Evolutionary conservation across 345 rosid genomes (phyloP), one percentile per base, ranked within the genome.

Genomic region (Durio zibethinus): DNA sequence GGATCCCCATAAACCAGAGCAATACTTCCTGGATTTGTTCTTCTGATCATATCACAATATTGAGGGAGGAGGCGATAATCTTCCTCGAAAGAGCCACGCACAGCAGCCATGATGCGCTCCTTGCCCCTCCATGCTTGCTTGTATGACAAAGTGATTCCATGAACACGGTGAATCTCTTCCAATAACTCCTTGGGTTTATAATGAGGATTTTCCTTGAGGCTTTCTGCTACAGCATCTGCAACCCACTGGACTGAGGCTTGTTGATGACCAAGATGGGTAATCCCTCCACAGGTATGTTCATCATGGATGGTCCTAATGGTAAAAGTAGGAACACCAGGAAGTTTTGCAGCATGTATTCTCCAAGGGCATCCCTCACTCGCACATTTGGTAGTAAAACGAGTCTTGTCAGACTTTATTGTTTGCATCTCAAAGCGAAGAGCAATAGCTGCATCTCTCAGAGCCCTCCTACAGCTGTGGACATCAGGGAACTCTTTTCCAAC

Each of bases 51-150:
- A 62, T 91, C 88, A 83, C 99, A 95, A 29, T 91, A 95, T 69
- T 77, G 94, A 4, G 98, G 97, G 83, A 95, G 99, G 79, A 95
- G 83, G 71, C 92, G 82, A 81, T 90, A 90, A 14, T 94, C 98
- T 82, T 95, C 98, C 85, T 93, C 99, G n/a, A 93, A 93, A 56
- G 94, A 83, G 5, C 97, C 93, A 48, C 94, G 91, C 80, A 90
- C 82, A 31, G 86, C 77, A 76, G 93, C 94, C 93, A 95, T 87
- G 53, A 95, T 83, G 12, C 94, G 93, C 82, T 93, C 97, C 84
- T 95, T 95, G 75, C 97, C 99, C 78, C 97, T 87, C 99, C 99
- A 95, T 1, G 99, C 97, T 83, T 93, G 99, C 85, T 93, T 95
- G 85, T 93, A 95, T 23, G 97, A 89, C 43, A 95, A 75, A 12